Evolutionary conservation across 768 basidiomycete genomes (phyloP), one percentile per base, ranked within the genome.

Genomic region (Termitomyces sp.): DNA sequence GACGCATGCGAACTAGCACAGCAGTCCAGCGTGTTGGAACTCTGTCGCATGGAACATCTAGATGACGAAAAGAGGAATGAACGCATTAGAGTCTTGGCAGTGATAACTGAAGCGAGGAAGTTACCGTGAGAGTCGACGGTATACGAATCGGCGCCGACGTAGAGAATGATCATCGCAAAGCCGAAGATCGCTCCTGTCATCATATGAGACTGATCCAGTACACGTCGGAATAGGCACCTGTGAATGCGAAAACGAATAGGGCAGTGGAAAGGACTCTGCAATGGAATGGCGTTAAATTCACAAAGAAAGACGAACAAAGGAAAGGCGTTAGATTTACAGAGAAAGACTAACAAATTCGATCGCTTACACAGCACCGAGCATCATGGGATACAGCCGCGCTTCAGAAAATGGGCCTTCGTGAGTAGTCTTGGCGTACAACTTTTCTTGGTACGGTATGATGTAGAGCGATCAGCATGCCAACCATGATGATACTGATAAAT

Each of bases 51-150:
- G 68, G 68, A 75, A 76, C 75, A 77, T 77, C 65, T 74, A 75
- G 32, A 65, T 65, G 16, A 74, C 71, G 59, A 72, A 78, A 21
- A 78, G 65, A 8, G 75, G 75, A 19, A 78, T 5, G 74, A 74
- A 3, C 75, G 71, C 62, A 76, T 60, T 34, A 76, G 60, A 25
- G 79, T 77, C 57, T 77, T 77, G 12, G 77, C 78, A 8, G 78
- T 77, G 59, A 80, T 73, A 6, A 78, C 78, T 17, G 73, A 74
- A 0, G 80, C 78, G n/a, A 78, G 77, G 58, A 69, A 77, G 51
- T 63, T 61, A 59, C 68, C 70, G 67, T 75, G 76, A 17, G 71
- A 72, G 65, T 77, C 77, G 59, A 78, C 69, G 68, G 77, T 76
- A 66, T 77, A 78, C 1, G 74, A 76, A 62, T 77, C 74, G 17